These are phyloP conservation scores for Arthroderma sp. DNA, from an alignment of 2,329 filamentous ascomycete genomes.

Conservation along the genomic window DNA sequence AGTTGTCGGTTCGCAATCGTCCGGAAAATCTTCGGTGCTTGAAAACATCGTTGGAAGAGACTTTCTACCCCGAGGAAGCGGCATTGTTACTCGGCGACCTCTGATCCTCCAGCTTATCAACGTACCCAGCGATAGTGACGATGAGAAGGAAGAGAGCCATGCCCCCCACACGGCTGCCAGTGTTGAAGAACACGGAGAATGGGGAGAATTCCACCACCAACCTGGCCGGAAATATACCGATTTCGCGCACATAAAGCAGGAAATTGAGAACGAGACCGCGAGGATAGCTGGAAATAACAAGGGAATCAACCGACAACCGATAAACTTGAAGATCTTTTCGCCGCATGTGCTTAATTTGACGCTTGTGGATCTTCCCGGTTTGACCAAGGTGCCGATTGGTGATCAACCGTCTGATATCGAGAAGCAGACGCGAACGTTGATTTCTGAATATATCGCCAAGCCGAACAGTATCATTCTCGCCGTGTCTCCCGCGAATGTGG, in stretches of 20 bases:
- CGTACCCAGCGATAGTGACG: slow-evolving; percentile 60
- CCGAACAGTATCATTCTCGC: slow-evolving; percentile 96
- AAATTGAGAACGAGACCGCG: slow-evolving; percentile 94
- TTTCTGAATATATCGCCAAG: slow-evolving; percentile 96
- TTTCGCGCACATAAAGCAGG: slow-evolving; percentile 83
- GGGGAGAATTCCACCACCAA: slow-evolving; percentile 95
- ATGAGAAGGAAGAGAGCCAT: slow-evolving; percentile 54
- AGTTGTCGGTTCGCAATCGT: slow-evolving; percentile 95
- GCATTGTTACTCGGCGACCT: slow-evolving; percentile 88
- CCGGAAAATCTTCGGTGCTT: slow-evolving; percentile 94
- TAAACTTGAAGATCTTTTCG: slow-evolving; percentile 97
- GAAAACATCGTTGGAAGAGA: slow-evolving; percentile 98
- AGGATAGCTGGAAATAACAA: slow-evolving; percentile 95
- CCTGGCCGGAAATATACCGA: slow-evolving; percentile 80
- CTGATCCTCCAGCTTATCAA: slow-evolving; percentile 98
- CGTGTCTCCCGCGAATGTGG: slow-evolving; percentile 93
- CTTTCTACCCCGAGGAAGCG: slow-evolving; percentile 89
- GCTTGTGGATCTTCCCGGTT: slow-evolving; percentile 83
- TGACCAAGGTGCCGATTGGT: slow-evolving; percentile 97
- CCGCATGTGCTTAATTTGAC: slow-evolving; percentile 94
- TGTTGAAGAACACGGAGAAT: slow-evolving; percentile 56
- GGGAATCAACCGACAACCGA: slow-evolving; percentile 92
- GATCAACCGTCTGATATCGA: slow-evolving; percentile 97
- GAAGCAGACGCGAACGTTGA: slow-evolving; percentile 92
- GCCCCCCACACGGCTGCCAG: slow-evolving; percentile 67